Evolutionary conservation across 2,329 filamentous ascomycete genomes (phyloP).

Genomic region (Cercospora berteroae): DNA sequence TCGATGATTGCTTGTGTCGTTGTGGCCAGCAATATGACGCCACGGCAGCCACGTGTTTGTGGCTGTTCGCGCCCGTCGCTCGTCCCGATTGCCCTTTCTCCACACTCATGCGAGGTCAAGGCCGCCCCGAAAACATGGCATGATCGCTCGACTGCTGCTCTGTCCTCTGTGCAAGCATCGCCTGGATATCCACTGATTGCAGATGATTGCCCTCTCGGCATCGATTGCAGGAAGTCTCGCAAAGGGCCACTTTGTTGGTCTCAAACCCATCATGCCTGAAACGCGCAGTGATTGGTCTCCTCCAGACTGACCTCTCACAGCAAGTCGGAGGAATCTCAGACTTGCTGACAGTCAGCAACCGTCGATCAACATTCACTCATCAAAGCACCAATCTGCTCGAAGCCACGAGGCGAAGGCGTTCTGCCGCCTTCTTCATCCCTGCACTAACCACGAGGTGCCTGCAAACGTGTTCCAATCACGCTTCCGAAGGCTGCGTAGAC

Average conservation of each 20-base stretch:
- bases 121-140: constrained; percentile 2
- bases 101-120: not conserved
- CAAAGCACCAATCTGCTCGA: not conserved
- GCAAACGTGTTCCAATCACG: not conserved
- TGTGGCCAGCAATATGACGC: not conserved
- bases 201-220: not conserved
- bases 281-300: not conserved
- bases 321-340: not conserved
- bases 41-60: not conserved
- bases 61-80: not conserved
- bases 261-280: not conserved
- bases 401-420: not conserved
- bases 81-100: not conserved
- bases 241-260: not conserved
- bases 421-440: not conserved
- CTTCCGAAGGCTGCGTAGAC: not conserved
- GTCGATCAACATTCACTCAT: not conserved
- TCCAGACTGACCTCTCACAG: not conserved
- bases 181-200: not conserved
- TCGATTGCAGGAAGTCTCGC: not conserved
- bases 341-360: not conserved
- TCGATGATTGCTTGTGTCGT: not conserved
- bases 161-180: not conserved
- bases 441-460: constrained; percentile 1
- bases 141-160: not conserved